Percentiles rank a stretch among this genome's conserved stretches.
Evolutionary conservation across 352 stramenopile species (phyloP).

Genomic region (Paralagenidium karlingii): DNA sequence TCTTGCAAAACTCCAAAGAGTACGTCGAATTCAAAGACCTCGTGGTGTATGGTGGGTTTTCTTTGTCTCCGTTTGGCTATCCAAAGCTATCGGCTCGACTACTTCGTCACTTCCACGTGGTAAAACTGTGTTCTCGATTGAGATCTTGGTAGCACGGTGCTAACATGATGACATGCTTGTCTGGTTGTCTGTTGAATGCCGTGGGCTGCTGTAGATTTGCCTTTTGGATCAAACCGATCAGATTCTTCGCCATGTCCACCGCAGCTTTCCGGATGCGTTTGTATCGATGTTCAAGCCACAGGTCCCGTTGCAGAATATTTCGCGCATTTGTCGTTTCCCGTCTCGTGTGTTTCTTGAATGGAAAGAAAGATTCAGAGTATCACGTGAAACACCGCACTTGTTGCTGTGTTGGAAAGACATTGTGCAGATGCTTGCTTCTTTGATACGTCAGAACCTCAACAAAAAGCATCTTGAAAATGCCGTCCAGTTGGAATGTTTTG

Average conservation of each 20-base stretch:
- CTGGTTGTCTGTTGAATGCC: not conserved
- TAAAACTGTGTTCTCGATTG: conserved; percentile 6
- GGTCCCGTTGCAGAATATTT: conserved; percentile 5
- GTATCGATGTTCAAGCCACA: conserved; percentile 9
- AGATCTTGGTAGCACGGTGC: not conserved
- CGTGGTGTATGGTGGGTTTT: conserved; percentile 29
- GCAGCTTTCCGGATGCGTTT: conserved; percentile 29
- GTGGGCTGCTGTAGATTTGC: conserved; percentile 23
- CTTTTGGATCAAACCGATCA: conserved; percentile 22
- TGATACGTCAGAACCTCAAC: no score
- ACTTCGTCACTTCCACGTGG: conserved; percentile 51
- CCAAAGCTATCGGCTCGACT: conserved; percentile 21
- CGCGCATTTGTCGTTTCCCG: conserved; percentile 21
- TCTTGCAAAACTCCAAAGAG: conserved; percentile 31
- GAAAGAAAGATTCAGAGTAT: conserved; percentile 14
- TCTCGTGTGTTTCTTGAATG: conserved; percentile 20
- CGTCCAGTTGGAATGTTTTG: no score
- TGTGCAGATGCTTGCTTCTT: conserved; percentile 26
- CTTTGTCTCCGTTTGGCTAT: conserved; percentile 26
- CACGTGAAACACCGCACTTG: conserved; percentile 15
- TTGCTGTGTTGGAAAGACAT: conserved; percentile 29
- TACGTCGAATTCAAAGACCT: conserved; percentile 47
- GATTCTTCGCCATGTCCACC: conserved; percentile 20
- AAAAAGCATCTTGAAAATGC: no score
- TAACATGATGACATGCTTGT: not conserved